A percentile compares a stretch with the other conserved stretches of the same genome.
Conservation (phyloP, 2,329 filamentous ascomycete genomes). For the Botrytis cinerea region DNA sequence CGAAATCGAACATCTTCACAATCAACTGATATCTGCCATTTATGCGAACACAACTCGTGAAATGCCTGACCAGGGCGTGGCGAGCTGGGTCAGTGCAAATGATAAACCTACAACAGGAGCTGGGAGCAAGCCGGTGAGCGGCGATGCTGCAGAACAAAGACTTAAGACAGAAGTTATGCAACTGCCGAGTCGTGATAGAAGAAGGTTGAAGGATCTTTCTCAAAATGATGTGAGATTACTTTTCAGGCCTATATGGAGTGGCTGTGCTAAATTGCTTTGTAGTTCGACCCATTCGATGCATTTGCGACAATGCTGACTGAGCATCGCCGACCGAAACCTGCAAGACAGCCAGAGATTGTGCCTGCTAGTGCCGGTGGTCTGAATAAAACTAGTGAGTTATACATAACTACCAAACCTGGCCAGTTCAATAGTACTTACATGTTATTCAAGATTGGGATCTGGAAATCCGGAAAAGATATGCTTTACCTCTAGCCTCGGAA, state of each 20-base stretch:
- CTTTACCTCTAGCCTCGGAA: constrained; percentile 64
- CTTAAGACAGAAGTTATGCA: constrained; percentile 72
- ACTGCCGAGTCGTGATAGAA: constrained; percentile 64
- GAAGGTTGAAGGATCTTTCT: constrained; percentile 65
- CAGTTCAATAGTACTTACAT: constrained; percentile 1
- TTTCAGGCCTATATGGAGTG: neutral
- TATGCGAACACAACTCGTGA: constrained; percentile 70
- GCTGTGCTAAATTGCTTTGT: constrained; percentile 2
- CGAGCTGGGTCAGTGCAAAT: constrained; percentile 71
- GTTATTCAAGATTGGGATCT: constrained; percentile 58
- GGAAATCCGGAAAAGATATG: constrained; percentile 66
- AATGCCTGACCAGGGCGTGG: constrained; percentile 66
- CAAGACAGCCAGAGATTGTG: constrained; percentile 58
- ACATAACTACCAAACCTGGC: constrained; percentile 50
- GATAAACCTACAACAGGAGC: constrained; percentile 62
- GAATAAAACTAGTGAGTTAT: constrained; percentile 66
- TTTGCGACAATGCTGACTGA: constrained; percentile 41
- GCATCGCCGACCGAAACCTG: constrained; percentile 41
- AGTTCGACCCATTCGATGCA: constrained; percentile 41
- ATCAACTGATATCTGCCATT: constrained; percentile 66
- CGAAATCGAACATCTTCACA: constrained; percentile 65
- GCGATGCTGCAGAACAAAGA: constrained; percentile 65
- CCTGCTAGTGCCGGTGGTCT: constrained; percentile 71
- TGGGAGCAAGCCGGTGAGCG: constrained; percentile 62
- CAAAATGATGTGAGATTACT: constrained; percentile 57